Conservation (phyloP, 768 basidiomycete genomes). For the Naganishia antarctica region DNA sequence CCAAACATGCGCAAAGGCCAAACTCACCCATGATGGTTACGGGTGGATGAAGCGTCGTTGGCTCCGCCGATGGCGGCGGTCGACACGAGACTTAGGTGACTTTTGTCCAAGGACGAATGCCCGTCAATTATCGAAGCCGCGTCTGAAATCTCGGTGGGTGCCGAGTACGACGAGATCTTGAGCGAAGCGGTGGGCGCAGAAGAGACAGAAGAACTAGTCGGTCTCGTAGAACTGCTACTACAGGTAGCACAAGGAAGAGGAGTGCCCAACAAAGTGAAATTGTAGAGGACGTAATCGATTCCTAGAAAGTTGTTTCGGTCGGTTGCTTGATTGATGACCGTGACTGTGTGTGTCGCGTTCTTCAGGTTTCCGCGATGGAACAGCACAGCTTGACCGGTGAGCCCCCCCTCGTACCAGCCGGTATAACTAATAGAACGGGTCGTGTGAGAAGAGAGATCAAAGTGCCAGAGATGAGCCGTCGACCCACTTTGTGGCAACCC, state of each 20-base stretch:
- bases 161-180: no score
- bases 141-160: no score
- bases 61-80: no score
- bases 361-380: neutral
- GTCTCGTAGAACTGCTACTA: neutral
- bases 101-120: no score
- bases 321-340: constrained; percentile 1
- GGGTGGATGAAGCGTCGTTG: no score
- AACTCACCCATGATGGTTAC: no score
- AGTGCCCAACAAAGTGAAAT: neutral
- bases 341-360: constrained; percentile 12
- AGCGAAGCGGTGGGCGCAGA: no score
- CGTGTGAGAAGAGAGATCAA: neutral
- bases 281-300: constrained; percentile 18
- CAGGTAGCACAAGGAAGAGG: neutral
- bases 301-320: neutral
- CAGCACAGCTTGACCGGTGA: neutral
- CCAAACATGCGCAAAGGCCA: neutral
- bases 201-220: no score
- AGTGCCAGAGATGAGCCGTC: neutral
- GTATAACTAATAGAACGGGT: neutral
- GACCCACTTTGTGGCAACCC: constrained; percentile 3
- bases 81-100: no score
- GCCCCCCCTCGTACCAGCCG: neutral
- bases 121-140: no score